Conservation (phyloP, 345 rosid genomes). For the Acer negundo region DNA sequence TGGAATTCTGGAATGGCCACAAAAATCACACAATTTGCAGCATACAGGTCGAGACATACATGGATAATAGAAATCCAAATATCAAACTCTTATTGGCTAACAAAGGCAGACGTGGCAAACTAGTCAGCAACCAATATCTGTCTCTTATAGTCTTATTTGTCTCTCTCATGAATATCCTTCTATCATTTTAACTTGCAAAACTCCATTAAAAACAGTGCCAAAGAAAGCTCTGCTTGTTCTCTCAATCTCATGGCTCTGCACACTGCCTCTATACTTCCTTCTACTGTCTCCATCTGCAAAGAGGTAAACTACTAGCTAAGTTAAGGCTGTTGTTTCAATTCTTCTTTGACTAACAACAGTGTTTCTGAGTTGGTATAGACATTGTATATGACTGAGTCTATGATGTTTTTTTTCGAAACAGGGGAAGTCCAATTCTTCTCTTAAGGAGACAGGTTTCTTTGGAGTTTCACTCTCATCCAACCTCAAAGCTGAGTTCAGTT, state of each 20-base stretch:
- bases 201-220: neutral
- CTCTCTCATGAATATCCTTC: neutral
- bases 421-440: constrained; percentile 37
- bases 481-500: constrained; percentile 35
- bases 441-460: constrained; percentile 44
- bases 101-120: constrained; percentile 1
- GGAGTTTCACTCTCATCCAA: constrained; percentile 47
- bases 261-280: constrained; percentile 48
- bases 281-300: constrained; percentile 38
- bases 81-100: constrained; percentile 40
- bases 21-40: neutral
- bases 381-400: too few species aligned
- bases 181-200: neutral
- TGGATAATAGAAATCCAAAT: constrained; percentile 37
- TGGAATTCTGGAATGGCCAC: neutral
- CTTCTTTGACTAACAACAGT: too few species aligned
- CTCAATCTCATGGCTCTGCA: constrained; percentile 41
- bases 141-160: constrained; percentile 45
- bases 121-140: constrained; percentile 12
- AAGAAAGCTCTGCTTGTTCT: neutral
- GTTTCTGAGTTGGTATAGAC: too few species aligned
- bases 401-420: constrained; percentile 19
- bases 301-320: constrained; percentile 30
- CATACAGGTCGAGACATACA: neutral
- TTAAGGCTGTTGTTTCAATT: neutral